Conservation (phyloP, 2,329 filamentous ascomycete genomes). For the Arthrobotrys entomopaga region DNA sequence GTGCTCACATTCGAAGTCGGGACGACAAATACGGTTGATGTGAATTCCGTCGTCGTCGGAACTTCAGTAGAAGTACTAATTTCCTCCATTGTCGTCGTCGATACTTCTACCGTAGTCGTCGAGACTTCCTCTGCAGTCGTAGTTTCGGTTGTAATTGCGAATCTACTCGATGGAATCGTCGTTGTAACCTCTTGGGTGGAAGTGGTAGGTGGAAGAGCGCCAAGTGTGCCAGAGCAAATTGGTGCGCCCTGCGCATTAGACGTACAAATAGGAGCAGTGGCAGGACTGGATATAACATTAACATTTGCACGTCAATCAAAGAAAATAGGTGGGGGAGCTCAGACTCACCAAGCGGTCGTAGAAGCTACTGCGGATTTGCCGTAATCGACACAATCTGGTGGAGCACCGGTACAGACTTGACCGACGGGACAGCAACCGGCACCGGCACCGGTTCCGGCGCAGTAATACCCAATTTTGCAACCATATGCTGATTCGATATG, state of each 20-base stretch:
- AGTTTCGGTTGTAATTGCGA: background rate
- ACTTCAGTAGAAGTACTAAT: background rate
- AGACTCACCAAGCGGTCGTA: slow-evolving; percentile 24
- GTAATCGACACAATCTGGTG: slow-evolving; percentile 30
- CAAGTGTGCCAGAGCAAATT: slow-evolving; percentile 9
- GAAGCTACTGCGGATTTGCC: background rate
- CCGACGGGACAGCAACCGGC: slow-evolving; percentile 38
- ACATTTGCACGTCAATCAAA: background rate
- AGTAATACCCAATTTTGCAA: slow-evolving; percentile 10
- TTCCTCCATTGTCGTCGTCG: background rate
- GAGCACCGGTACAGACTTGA: slow-evolving; percentile 10
- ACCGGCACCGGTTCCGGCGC: slow-evolving; percentile 11
- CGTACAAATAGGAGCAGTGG: slow-evolving; percentile 16
- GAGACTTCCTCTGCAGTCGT: slow-evolving; percentile 5
- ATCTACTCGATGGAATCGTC: slow-evolving; percentile 6
- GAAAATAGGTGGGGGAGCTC: background rate
- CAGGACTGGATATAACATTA: slow-evolving; percentile 5
- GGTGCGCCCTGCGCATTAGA: slow-evolving; percentile 12
- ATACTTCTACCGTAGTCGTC: slow-evolving; percentile 2
- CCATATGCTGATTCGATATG: slow-evolving; percentile 12
- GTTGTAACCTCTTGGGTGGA: background rate
- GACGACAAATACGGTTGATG: background rate
- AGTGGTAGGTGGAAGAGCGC: background rate
- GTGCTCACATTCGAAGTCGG: slow-evolving; percentile 1
- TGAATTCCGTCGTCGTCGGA: slow-evolving; percentile 7